phyloP scores from a whole-genome alignment of 306 rosid genomes.

The Vigna trinervia region DNA sequence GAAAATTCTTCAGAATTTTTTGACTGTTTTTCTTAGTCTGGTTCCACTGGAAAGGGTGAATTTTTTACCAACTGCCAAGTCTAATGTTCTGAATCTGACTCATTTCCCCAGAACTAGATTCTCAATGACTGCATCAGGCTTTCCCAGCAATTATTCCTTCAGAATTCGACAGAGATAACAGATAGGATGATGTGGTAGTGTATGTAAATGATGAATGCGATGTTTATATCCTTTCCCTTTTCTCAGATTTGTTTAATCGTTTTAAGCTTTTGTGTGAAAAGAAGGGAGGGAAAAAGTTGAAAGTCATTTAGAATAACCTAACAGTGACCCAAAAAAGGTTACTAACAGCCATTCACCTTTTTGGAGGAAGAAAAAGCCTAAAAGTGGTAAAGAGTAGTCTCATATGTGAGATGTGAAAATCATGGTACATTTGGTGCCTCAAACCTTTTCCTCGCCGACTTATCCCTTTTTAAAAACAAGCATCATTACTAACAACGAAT shows the following conservation, averaged over 20 bases:
- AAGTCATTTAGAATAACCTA: constrained; percentile 39
- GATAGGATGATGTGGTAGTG: constrained; percentile 35
- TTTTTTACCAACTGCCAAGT: not conserved
- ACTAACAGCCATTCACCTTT: constrained; percentile 34
- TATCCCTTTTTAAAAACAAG: not conserved
- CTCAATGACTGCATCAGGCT: constrained; percentile 46
- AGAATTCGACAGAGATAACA: constrained; percentile 43
- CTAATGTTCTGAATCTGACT: constrained; percentile 32
- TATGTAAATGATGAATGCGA: constrained; percentile 32
- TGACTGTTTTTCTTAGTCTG: constrained; percentile 1
- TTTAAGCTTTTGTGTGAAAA: constrained; percentile 29
- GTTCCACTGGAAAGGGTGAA: not conserved
- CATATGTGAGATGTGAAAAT: constrained; percentile 33
- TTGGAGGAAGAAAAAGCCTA: constrained; percentile 29
- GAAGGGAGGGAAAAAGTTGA: constrained; percentile 38
- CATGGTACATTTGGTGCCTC: constrained; percentile 32
- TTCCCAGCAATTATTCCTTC: constrained; percentile 45
- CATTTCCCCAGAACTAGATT: constrained; percentile 37
- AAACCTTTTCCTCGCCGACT: constrained; percentile 32
- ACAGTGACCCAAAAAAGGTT: constrained; percentile 36
- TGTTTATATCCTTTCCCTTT: not conserved
- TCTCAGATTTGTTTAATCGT: constrained; percentile 1
- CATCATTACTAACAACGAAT: constrained; percentile 24
- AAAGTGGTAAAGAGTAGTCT: constrained; percentile 27
- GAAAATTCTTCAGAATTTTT: constrained; percentile 5